phyloP scores from a whole-genome alignment of 495 filamentous ascomycete species.

The Penicillium turbatum region DNA sequence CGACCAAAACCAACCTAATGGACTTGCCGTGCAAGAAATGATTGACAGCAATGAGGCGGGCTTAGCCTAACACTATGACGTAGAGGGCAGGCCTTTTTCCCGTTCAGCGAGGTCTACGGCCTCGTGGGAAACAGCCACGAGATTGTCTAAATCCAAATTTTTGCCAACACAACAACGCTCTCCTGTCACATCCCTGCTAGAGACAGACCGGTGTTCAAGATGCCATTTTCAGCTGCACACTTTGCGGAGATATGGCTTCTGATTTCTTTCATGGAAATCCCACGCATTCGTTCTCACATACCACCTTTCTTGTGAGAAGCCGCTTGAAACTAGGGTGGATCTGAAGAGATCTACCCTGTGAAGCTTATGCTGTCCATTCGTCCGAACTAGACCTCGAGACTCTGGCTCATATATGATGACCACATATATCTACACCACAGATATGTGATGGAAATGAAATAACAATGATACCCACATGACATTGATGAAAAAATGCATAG shows the following conservation, averaged over 20 bases:
- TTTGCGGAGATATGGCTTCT: background rate
- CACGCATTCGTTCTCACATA: background rate
- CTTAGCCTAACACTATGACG: background rate
- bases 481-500: conserved; percentile 1
- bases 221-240: background rate
- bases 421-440: background rate
- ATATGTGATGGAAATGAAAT: conserved; percentile 1
- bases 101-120: background rate
- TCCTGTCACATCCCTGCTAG: background rate
- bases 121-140: background rate
- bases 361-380: background rate
- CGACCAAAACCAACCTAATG: conserved; percentile 33
- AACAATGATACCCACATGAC: conserved; percentile 19
- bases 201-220: background rate
- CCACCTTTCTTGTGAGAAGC: background rate
- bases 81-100: too few relatives aligned
- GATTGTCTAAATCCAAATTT: background rate
- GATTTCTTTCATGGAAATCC: background rate
- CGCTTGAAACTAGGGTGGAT: background rate
- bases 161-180: background rate
- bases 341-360: background rate
- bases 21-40: background rate
- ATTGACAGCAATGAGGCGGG: background rate
- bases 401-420: background rate
- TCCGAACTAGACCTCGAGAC: background rate